Evolutionary conservation across 768 basidiomycete species (phyloP).

Genomic region (Lyophyllum semitale): DNA sequence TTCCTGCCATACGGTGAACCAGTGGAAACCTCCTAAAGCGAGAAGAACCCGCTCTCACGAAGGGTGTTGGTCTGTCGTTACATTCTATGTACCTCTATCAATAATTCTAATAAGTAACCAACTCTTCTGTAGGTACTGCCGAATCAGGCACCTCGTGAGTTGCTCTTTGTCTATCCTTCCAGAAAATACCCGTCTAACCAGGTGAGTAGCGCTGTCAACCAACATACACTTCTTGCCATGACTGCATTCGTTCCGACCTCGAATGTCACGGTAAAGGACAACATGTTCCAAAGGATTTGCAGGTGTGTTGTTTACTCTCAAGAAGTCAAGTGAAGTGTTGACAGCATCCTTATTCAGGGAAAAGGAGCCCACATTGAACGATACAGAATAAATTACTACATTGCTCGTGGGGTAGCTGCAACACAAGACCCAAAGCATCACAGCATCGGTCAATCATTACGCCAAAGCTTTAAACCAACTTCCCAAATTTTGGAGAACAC

Average conservation of each 20-base stretch:
- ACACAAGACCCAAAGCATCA: neutral
- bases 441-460: neutral
- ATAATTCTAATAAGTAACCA: neutral
- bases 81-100: no score
- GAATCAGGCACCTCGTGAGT: neutral
- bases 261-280: neutral
- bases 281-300: neutral
- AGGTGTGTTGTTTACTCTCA: neutral
- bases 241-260: neutral
- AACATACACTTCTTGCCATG: neutral
- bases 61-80: neutral
- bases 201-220: neutral
- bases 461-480: neutral
- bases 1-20: neutral
- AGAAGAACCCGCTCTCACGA: neutral
- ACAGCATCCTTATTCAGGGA: neutral
- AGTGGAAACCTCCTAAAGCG: neutral
- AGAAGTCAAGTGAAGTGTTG: neutral
- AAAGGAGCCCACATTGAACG: neutral
- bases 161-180: neutral
- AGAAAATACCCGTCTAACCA: neutral
- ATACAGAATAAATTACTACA: neutral
- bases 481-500: neutral
- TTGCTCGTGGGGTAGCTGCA: neutral
- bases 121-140: neutral